A percentile compares a stretch with the other conserved stretches of the same genome.
Conservation (phyloP, 2,329 filamentous ascomycete genomes). For the Cercospora brassicicola region DNA sequence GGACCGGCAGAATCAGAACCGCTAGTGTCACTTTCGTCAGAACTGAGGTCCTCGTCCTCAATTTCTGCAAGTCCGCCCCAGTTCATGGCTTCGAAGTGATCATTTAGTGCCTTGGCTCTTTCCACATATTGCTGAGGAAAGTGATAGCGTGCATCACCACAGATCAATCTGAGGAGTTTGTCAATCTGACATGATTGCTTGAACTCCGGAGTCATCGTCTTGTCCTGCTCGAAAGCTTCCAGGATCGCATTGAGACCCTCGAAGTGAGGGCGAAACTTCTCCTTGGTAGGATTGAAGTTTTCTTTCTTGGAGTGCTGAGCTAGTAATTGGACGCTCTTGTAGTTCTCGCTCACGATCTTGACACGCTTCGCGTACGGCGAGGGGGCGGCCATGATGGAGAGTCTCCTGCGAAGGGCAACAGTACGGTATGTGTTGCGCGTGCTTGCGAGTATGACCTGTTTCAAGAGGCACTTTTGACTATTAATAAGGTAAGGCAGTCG, state of each 20-base stretch:
- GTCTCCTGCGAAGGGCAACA: too few relatives aligned
- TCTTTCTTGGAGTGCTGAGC: conserved; percentile 9
- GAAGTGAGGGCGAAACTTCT: conserved; percentile 9
- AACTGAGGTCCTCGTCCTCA: neutral
- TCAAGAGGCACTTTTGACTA: neutral
- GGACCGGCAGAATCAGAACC: neutral
- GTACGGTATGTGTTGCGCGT: neutral
- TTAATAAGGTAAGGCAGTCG: neutral
- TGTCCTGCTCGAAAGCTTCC: conserved; percentile 22
- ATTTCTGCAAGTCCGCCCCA: conserved; percentile 24
- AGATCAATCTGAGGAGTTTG: conserved; percentile 21
- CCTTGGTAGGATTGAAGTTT: neutral
- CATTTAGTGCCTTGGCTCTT: conserved; percentile 21
- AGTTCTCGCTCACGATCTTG: neutral
- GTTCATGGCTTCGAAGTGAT: conserved; percentile 25
- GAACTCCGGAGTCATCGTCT: conserved; percentile 24
- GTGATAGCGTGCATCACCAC: conserved; percentile 14
- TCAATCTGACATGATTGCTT: conserved; percentile 22
- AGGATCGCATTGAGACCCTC: conserved; percentile 25
- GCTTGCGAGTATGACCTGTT: neutral
- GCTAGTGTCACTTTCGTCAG: neutral
- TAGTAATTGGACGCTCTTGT: neutral
- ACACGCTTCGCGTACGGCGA: neutral
- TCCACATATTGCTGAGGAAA: conserved; percentile 19
- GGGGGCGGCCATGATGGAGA: neutral